phyloP scores from a whole-genome alignment of 108 stramenopile species.

The Epithemia pelagica region DNA sequence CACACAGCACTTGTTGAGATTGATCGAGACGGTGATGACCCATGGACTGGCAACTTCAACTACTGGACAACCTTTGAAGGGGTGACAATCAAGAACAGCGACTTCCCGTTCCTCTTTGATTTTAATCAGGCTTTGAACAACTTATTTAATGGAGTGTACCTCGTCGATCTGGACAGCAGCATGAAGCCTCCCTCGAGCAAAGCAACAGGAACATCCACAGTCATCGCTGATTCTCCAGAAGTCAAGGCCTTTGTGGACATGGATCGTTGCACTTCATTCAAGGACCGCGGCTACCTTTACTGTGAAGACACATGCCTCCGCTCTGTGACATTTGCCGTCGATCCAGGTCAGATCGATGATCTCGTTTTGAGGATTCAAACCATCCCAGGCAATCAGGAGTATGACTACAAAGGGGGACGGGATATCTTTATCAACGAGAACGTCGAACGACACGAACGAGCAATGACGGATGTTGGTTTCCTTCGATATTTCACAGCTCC shows the following conservation, averaged over 20 bases:
- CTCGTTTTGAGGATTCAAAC: constrained; percentile 19
- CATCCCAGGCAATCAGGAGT: not conserved
- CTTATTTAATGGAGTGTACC: not conserved
- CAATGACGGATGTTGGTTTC: not conserved
- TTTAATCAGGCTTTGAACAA: not conserved
- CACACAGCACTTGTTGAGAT: not conserved
- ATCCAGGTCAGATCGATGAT: constrained; percentile 33
- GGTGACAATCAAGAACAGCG: constrained; percentile 1
- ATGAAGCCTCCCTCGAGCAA: constrained; percentile 6
- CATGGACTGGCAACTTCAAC: constrained; percentile 3
- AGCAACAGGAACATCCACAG: constrained; percentile 4
- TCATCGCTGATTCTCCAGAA: constrained; percentile 2
- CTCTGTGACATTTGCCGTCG: constrained; percentile 22
- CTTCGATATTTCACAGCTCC: not conserved
- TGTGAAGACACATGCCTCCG: constrained; percentile 31
- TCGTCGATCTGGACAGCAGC: constrained; percentile 7
- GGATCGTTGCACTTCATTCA: not conserved
- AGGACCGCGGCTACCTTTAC: constrained; percentile 11
- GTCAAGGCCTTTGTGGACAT: constrained; percentile 9
- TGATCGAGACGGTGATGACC: not conserved
- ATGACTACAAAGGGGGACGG: not conserved
- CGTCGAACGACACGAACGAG: not conserved
- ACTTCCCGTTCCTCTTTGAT: constrained; percentile 1
- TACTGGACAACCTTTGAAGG: constrained; percentile 2
- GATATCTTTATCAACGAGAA: not conserved